Base-by-base conservation (phyloP, 75 land plant genomes). In the Chamaecyparis obtusa region DNA sequence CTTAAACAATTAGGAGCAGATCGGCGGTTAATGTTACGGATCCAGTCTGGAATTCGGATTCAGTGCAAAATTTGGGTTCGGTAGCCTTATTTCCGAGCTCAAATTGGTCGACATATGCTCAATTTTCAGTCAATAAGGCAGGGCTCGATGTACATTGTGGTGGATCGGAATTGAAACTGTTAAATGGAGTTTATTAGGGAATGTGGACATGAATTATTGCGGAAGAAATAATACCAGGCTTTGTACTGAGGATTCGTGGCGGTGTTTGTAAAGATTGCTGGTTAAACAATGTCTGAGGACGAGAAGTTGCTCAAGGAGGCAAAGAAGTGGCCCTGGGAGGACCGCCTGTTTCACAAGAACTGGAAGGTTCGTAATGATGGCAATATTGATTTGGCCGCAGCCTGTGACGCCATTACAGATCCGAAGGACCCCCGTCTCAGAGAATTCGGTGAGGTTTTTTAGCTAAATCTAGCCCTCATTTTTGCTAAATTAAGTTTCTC, bases 261-360 rank as follows among this genome's bases (percentile, higher is more conserved):
- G 3, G 19, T 24, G 11, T 78, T 21, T 78, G 10, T 78, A 19
- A 78, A 78, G 81, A 78, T 78, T 84, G 27, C 87, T 5, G 30
- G 11, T 51, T 39, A 46, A 44, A 33, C 88, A 56, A 91, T 91
- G 93, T 91, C 93, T 44, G 93, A 91, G 87, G 93, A 91, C 88
- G 93, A 91, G 83, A 91, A 91, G 88, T 92, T 91, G 27, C 92
- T 91, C 86, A 91, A 91, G 89, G 92, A 91, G 84, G 91, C 92
- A 39, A 91, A 91, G 92, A 91, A 91, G 92, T 89, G 90, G 75
- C 85, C 89, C 33, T 91, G 93, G 93, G 93, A 91, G 78, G 93
- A 91, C 56, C 85, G 93, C 41, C 85, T 91, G 46, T 74, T 92
- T 33, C 93, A 91, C 86, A 91, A 91, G 88, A 91, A 91, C 60